Conservation (phyloP, 768 basidiomycete species). For the Boletus sensibilis region DNA sequence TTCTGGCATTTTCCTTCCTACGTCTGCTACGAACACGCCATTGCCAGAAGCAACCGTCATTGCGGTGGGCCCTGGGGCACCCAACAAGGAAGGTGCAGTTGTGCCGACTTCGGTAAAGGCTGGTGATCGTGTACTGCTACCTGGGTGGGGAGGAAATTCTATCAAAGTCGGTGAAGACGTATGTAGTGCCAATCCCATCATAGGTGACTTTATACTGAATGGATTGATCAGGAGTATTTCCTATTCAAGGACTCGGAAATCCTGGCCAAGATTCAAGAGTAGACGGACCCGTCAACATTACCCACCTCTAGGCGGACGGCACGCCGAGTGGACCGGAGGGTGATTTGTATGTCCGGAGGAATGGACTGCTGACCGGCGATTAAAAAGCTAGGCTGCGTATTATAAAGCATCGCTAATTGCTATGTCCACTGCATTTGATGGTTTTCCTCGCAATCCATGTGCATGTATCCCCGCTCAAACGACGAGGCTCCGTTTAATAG, state of each 20-base stretch:
- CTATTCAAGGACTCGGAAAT: constrained; percentile 95
- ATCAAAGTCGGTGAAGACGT: constrained; percentile 98
- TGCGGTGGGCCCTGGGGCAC: constrained; percentile 93
- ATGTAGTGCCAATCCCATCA: constrained; percentile 29
- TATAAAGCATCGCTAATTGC: constrained; percentile 18
- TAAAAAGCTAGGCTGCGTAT: constrained; percentile 11
- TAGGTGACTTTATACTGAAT: constrained; percentile 1
- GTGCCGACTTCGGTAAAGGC: constrained; percentile 76
- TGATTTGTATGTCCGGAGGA: background rate
- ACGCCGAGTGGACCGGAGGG: background rate
- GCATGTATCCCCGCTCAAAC: constrained; percentile 31
- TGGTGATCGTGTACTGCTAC: constrained; percentile 90
- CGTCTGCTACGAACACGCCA: constrained; percentile 77
- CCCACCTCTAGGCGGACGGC: background rate
- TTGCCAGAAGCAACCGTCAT: constrained; percentile 98
- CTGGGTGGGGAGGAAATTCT: constrained; percentile 93
- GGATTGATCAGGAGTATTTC: constrained; percentile 73
- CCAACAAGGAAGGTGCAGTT: constrained; percentile 78
- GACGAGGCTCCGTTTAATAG: background rate
- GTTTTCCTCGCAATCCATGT: constrained; percentile 22
- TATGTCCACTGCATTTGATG: constrained; percentile 23
- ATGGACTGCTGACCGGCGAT: background rate
- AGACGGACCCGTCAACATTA: constrained; percentile 24
- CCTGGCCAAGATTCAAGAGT: constrained; percentile 94
- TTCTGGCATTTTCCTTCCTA: constrained; percentile 92